These are phyloP conservation scores for Elsinoe necatrix DNA, from an alignment of 2,329 filamentous ascomycete species.

Conservation along the genomic window DNA sequence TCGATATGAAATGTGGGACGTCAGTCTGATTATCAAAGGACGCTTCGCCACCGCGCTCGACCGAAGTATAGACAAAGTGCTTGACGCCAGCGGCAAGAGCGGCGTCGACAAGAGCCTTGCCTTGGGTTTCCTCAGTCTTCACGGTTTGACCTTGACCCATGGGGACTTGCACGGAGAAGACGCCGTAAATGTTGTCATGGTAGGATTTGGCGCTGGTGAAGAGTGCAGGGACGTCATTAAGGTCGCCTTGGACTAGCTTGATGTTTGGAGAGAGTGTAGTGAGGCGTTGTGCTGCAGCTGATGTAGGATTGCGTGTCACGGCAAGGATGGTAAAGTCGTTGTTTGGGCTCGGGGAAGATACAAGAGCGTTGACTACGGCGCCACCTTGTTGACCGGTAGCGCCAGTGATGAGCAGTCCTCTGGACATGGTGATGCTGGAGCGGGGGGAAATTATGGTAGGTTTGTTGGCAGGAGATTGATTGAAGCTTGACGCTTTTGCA, in stretches of 20 bases:
- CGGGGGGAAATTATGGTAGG: neutral
- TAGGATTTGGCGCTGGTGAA: conserved; percentile 9
- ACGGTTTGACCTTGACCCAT: conserved; percentile 32
- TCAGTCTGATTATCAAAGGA: conserved; percentile 44
- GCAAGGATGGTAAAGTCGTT: conserved; percentile 47
- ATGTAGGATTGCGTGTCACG: conserved; percentile 50
- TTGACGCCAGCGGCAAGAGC: conserved; percentile 45
- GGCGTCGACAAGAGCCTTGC: conserved; percentile 49
- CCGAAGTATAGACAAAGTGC: conserved; percentile 54
- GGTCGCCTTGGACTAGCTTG: conserved; percentile 50
- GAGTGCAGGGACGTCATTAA: conserved; percentile 37
- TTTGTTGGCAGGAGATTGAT: neutral
- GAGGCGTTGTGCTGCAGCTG: conserved; percentile 43
- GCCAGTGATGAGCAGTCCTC: conserved; percentile 36
- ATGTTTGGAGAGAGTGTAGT: conserved; percentile 39
- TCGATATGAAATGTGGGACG: conserved; percentile 54
- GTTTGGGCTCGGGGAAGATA: conserved; percentile 26
- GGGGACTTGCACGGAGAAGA: conserved; percentile 51
- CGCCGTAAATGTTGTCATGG: conserved; percentile 38
- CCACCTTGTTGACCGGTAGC: conserved; percentile 42
- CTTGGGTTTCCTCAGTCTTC: conserved; percentile 44
- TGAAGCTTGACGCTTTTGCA: too few species aligned
- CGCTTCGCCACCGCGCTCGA: conserved; percentile 53
- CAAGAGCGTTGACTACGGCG: conserved; percentile 36
- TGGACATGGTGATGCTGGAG: conserved; percentile 35